phyloP scores from a whole-genome alignment of 768 basidiomycete species.

The Boletellus ananiceps region DNA sequence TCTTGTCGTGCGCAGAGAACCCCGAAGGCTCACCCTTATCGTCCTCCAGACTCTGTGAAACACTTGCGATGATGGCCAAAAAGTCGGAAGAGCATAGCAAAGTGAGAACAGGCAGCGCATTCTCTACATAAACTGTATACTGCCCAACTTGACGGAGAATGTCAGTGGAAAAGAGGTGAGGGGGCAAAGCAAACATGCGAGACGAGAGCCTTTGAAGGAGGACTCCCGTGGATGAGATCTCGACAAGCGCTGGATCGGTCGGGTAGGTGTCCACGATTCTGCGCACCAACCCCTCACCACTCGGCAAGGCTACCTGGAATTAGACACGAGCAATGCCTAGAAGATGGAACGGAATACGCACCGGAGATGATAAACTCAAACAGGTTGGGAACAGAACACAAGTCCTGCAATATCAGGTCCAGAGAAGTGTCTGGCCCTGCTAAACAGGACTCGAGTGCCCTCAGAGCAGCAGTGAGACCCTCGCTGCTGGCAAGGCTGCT shows the following conservation, averaged over 20 bases:
- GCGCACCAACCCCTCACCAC: conserved; percentile 7
- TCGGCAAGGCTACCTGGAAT: conserved; percentile 12
- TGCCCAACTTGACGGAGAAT: conserved; percentile 12
- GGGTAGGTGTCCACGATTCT: conserved; percentile 36
- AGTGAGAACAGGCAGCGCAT: conserved; percentile 18
- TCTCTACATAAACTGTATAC: conserved; percentile 20
- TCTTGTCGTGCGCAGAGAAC: conserved; percentile 13
- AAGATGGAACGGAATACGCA: conserved; percentile 2
- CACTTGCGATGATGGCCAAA: background rate
- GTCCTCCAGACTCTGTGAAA: conserved; percentile 5
- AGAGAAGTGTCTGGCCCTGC: conserved; percentile 16
- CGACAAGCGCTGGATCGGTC: conserved; percentile 17
- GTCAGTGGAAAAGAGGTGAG: conserved; percentile 11
- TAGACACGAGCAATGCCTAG: background rate
- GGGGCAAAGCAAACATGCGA: conserved; percentile 23
- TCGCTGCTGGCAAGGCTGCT: conserved; percentile 14
- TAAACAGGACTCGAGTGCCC: conserved; percentile 24
- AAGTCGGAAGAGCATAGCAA: conserved; percentile 17
- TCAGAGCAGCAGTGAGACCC: conserved; percentile 16
- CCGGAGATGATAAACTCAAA: conserved; percentile 32
- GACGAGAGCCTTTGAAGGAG: conserved; percentile 28
- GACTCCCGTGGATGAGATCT: conserved; percentile 14
- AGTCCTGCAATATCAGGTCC: conserved; percentile 23
- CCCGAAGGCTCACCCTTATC: conserved; percentile 4
- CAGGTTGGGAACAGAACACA: conserved; percentile 23